Base-by-base conservation (phyloP, 805 yeast genomes). In the Candida manassasensis region DNA sequence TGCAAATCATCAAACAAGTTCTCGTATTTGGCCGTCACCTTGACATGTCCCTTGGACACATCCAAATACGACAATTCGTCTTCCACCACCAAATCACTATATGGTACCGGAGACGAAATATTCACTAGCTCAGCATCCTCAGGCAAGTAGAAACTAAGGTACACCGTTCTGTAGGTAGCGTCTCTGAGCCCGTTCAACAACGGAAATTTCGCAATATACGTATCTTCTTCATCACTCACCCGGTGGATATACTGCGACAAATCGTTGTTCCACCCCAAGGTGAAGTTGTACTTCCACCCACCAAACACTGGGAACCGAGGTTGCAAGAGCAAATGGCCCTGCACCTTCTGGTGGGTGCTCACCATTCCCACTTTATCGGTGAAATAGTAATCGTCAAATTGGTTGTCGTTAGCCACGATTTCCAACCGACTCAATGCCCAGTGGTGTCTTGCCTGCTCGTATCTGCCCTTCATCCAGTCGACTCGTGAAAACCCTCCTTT, bases 261-360 rank as follows among this genome's bases (percentile, higher is more conserved):
- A 14, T 69, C 63, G 44, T 77, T 74, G 33, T 81, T 76, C 96
- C 96, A 93, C n/a, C 97, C 97, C 47, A 90, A 60, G 15, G 97
- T 93, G 69, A 86, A 93, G 62, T 90, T 87, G 62, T 87, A 90
- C 50, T 80, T 73, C 98, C 98, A 93, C 28, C 89, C 94, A 32
- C 98, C 98, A 60, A 86, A 84, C 5, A 93, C 57, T n/a, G 98
- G 98, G 67, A 69, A 93, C 57, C 98, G 75, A 38, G 97, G 97
- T 51, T 73, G 76, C 44, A 93, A 57, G 22, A 80, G 64, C 32
- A 86, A 61, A 41, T 63, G 60, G 28, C 71, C 59, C 27, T 60
- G 59, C 3, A 61, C 52, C 17, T 63, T 41, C 42, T 67, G 65
- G 33, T 83, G 81, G 3, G 97, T 84, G 5, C 96, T 81, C 10